Base-by-base conservation (phyloP, 164 flowering plant species). In the Magnolia officinalis region DNA sequence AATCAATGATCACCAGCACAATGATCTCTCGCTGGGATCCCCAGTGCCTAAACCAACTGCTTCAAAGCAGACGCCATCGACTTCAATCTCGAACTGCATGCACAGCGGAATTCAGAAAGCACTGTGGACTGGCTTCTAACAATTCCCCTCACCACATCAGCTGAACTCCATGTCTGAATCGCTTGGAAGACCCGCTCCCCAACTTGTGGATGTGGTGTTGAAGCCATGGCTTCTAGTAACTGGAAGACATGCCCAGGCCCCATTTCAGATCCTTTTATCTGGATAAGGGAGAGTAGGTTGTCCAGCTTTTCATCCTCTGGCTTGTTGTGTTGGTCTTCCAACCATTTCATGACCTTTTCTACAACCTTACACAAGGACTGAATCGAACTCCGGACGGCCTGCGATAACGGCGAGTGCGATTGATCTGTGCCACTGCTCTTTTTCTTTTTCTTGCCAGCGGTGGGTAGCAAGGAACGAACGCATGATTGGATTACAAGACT, bases 381-480 rank as follows among this genome's bases (percentile, higher is more conserved):
- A 67, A 89, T 75, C 1, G 99, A 90, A 78, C 75, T 80, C 24
- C 74, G 84, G 26, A 87, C 61, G n/a, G 78, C 87, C 31, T 74
- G 75, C 50, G 77, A 80, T 20, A 88, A 26, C n/a, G 84, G 79
- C 51, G 87, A 75, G 51, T 70, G 79, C 10, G 74, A 78, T 37
- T 80, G 84, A 66, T 89, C 96, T 2, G 83, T 76, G 45, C 81
- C 52, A 20, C 89, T 90, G 76, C 84, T 82, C n/a, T 45, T 37
- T 85, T 81, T 95, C 85, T 91, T 95, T 84, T 95, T 95, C 86
- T 84, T 93, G 80, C 87, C 93, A 6, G 92, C 92, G 51, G 92
- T 74, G 37, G 97, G 98, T 69, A 80, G 77, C 75, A 85, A 84
- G 63, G 90, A 85, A 9, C 92, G 90, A 59, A 83, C 78, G 72